These are phyloP conservation scores for Heterobasidion annosum DNA, from an alignment of 1,284 basidiomycete genomes.

Conservation along the genomic window DNA sequence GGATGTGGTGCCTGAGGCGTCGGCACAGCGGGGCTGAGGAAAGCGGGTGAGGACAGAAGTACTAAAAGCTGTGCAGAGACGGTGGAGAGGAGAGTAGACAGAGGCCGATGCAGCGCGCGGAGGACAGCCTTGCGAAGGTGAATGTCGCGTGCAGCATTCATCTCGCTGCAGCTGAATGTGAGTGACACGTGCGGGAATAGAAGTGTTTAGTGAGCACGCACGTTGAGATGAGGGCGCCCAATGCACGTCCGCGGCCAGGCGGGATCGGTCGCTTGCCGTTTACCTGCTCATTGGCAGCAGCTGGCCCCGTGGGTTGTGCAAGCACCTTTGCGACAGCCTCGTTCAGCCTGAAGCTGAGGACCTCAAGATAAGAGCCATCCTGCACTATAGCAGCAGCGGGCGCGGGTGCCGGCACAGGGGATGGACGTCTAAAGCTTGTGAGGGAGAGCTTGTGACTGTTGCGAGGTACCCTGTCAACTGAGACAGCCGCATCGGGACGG, in stretches of 20 bases:
- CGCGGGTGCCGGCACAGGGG: conserved; percentile 25
- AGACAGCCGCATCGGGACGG: conserved; percentile 28
- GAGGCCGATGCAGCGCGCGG: conserved; percentile 62
- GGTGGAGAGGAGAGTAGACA: conserved; percentile 65
- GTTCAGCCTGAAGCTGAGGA: conserved; percentile 64
- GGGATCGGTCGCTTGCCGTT: conserved; percentile 63
- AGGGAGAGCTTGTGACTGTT: conserved; percentile 50
- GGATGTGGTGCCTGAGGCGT: conserved; percentile 40
- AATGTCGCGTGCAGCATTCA: conserved; percentile 50
- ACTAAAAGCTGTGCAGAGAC: conserved; percentile 58
- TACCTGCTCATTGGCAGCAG: conserved; percentile 38
- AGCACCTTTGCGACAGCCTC: conserved; percentile 75
- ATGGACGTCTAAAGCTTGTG: conserved; percentile 42
- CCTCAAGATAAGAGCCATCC: conserved; percentile 71
- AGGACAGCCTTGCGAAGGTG: conserved; percentile 63
- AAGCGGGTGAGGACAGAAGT: conserved; percentile 53
- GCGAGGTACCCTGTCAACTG: conserved; percentile 34
- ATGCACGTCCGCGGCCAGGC: conserved; percentile 50
- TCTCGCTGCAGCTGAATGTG: conserved; percentile 40
- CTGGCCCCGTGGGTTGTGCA: conserved; percentile 48
- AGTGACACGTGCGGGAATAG: conserved; percentile 11
- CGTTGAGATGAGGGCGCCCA: conserved; percentile 63
- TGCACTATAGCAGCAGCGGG: conserved; percentile 46
- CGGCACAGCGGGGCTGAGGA: conserved; percentile 42
- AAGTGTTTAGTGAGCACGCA: conserved; percentile 27